phyloP scores from a whole-genome alignment of 1,284 basidiomycete genomes.

The Agroathelia rolfsii region DNA sequence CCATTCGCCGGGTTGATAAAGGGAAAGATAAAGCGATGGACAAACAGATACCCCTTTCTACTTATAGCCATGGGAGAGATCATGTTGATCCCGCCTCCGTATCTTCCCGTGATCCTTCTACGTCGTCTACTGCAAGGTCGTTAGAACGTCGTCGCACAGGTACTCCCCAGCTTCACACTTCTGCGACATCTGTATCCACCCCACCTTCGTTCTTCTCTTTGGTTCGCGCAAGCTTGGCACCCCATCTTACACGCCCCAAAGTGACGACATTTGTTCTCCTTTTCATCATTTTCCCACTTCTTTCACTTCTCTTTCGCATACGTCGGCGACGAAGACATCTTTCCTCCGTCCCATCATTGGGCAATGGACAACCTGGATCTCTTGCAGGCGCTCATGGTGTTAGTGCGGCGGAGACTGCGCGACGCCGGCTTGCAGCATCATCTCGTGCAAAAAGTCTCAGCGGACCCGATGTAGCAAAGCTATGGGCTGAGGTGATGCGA shows the following conservation, averaged over 20 bases:
- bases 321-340: conserved; percentile 26
- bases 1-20: too few species aligned
- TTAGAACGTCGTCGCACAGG: conserved; percentile 6
- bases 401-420: conserved; percentile 46
- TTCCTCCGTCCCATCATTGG: not conserved
- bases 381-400: conserved; percentile 12
- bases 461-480: conserved; percentile 24
- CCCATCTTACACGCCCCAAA: conserved; percentile 35
- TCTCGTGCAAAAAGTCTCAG: conserved; percentile 24
- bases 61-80: too few species aligned
- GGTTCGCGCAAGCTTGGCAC: conserved; percentile 33
- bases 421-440: conserved; percentile 36
- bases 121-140: conserved; percentile 6
- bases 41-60: too few species aligned
- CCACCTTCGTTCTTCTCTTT: conserved; percentile 25
- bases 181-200: conserved; percentile 14
- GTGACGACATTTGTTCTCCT: conserved; percentile 42
- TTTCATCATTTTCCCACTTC: conserved; percentile 48
- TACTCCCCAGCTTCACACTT: conserved; percentile 17
- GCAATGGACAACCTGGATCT: conserved; percentile 1
- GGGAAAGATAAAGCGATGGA: too few species aligned
- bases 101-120: conserved; percentile 3
- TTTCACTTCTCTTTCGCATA: conserved; percentile 46
- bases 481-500: conserved; percentile 47
- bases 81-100: too few species aligned